These are phyloP conservation scores for Botryobasidium botryosum DNA, from an alignment of 768 basidiomycete genomes.

Conservation along the genomic window DNA sequence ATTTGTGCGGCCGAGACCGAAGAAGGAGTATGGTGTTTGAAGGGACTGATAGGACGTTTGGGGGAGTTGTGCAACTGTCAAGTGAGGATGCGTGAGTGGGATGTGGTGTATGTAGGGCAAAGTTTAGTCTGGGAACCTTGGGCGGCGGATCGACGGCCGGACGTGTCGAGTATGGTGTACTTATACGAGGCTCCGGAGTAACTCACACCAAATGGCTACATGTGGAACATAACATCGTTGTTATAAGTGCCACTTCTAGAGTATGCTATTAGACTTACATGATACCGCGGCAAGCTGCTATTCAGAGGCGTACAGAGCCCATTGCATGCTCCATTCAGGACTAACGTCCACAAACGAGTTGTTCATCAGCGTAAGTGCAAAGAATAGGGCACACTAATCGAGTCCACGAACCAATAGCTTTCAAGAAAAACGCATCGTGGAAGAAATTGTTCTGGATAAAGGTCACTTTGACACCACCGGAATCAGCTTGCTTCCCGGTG, in stretches of 20 bases:
- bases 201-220: constrained; percentile 81
- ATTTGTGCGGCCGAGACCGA: constrained; percentile 93
- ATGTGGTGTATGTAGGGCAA: not conserved
- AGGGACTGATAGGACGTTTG: constrained; percentile 87
- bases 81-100: not conserved
- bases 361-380: not conserved
- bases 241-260: constrained; percentile 7
- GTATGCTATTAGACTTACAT: constrained; percentile 32
- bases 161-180: constrained; percentile 88
- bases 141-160: constrained; percentile 73
- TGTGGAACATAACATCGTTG: not conserved
- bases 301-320: constrained; percentile 55
- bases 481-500: constrained; percentile 41
- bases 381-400: not conserved
- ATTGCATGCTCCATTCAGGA: constrained; percentile 83
- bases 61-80: constrained; percentile 76
- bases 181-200: constrained; percentile 94
- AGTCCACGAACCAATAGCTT: constrained; percentile 60
- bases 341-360: constrained; percentile 31
- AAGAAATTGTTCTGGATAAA: constrained; percentile 97
- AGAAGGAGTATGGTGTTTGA: constrained; percentile 84
- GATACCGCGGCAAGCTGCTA: constrained; percentile 41
- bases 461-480: constrained; percentile 23
- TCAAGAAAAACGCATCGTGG: constrained; percentile 96
- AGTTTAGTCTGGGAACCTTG: constrained; percentile 62